Evolutionary conservation across 805 yeast genomes (phyloP).

Genomic region (Kodamaea kakaduensis): DNA sequence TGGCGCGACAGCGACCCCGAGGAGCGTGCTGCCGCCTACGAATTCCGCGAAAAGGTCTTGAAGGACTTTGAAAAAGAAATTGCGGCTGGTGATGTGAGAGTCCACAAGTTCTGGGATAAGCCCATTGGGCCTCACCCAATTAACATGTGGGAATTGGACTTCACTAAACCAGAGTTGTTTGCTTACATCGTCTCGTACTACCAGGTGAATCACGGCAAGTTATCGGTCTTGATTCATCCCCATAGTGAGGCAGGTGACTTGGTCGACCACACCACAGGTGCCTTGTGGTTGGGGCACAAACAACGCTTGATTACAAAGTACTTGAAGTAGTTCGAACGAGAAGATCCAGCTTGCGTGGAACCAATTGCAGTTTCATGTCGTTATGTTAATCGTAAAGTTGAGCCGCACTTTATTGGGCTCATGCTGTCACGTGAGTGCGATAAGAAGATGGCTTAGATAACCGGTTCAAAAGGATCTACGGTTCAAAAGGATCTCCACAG

Average conservation of each 20-base stretch:
- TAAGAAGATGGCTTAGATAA: too few relatives aligned
- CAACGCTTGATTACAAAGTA: constrained; percentile 20
- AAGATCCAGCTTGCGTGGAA: too few relatives aligned
- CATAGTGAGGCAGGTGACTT: constrained; percentile 37
- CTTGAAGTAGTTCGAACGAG: constrained; percentile 8
- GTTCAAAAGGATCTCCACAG: too few relatives aligned
- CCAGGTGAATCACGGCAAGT: constrained; percentile 48
- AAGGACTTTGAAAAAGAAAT: constrained; percentile 42
- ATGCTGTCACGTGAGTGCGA: too few relatives aligned
- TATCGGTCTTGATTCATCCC: constrained; percentile 57
- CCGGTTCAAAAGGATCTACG: too few relatives aligned
- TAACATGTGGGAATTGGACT: constrained; percentile 57
- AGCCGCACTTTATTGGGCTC: too few relatives aligned
- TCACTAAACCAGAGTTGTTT: constrained; percentile 43
- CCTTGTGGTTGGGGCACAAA: constrained; percentile 56
- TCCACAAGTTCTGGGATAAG: constrained; percentile 43
- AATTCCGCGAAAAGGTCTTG: constrained; percentile 37
- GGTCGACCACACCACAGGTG: constrained; percentile 50
- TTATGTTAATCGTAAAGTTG: too few relatives aligned
- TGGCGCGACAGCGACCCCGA: constrained; percentile 34
- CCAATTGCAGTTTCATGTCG: too few relatives aligned
- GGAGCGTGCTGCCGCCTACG: constrained; percentile 32
- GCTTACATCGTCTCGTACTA: constrained; percentile 45
- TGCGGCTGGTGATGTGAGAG: constrained; percentile 37
- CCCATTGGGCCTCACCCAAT: constrained; percentile 59